Percentiles rank a stretch among this genome's conserved stretches.
Evolutionary conservation across 2,329 filamentous ascomycete genomes (phyloP).

Genomic region (Chaetothyriales sp.): DNA sequence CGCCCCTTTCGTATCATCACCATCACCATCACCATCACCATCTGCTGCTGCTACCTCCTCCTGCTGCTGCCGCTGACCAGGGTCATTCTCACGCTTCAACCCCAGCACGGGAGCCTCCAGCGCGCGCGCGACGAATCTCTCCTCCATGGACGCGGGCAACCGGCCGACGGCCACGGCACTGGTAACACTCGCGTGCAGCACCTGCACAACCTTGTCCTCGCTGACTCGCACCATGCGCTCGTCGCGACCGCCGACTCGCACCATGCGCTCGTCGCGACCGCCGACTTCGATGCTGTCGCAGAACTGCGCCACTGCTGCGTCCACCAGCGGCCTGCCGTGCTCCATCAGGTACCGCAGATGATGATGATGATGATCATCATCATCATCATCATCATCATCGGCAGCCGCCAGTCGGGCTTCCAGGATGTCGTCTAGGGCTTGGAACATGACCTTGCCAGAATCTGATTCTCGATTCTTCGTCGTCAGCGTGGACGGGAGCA

Average conservation of each 20-base stretch:
- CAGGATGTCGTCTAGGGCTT: conserved; percentile 35
- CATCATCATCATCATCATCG: too few species aligned
- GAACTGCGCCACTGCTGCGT: conserved; percentile 50
- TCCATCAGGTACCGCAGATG: conserved; percentile 28
- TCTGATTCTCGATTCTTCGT: conserved; percentile 14
- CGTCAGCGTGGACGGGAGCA: conserved; percentile 38
- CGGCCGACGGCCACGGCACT: conserved; percentile 44
- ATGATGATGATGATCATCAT: too few species aligned
- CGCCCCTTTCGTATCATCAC: conserved; percentile 15
- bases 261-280: conserved; percentile 51
- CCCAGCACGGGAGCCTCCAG: conserved; percentile 63
- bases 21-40: conserved; percentile 18
- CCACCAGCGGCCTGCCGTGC: conserved; percentile 33
- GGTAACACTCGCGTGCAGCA: conserved; percentile 56
- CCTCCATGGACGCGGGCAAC: conserved; percentile 68
- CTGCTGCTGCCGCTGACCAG: too few species aligned
- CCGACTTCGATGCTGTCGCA: conserved; percentile 75
- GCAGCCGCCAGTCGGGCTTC: conserved; percentile 31
- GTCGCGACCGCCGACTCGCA: conserved; percentile 68
- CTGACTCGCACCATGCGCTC: conserved; percentile 75
- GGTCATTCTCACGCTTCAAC: conserved; percentile 44
- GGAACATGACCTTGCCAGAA: conserved; percentile 29
- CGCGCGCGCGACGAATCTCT: conserved; percentile 61
- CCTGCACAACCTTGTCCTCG: conserved; percentile 50
- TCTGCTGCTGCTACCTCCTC: conserved; percentile 13